Base-by-base conservation (phyloP, 306 rosid species). In the Betula pendula region DNA sequence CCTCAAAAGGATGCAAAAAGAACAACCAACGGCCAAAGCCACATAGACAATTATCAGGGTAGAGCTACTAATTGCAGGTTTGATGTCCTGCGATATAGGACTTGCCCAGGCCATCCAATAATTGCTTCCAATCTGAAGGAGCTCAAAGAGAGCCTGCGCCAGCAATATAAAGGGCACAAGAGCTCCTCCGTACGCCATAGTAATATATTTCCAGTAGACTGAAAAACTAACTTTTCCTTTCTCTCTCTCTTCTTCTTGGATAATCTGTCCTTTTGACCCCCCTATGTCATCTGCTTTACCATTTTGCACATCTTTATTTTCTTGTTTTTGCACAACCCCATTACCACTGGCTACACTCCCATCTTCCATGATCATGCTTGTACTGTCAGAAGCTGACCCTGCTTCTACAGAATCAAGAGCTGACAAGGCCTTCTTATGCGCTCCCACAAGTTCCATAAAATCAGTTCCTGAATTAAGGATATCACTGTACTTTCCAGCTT, bases 31-130 rank as follows among this genome's bases (percentile, higher is more conserved):
- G 0, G 96, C 87, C 85, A 91, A 83, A 76, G 89, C 85, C 73
- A 82, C 90, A 60, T 84, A 94, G 71, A 94, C 90, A 24, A 70
- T 63, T 66, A 91, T 74, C 31, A 91, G 96, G 51, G 65, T 85
- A 73, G 84, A 74, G 70, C 68, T 78, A 60, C 71, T 80, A 70
- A 87, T 81, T 56, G 74, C 38, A 44, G 91, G 78, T 38, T 89
- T 82, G 15, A 45, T 51, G 6, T 86, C 91, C 70, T 53, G 72
- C 15, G 96, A 91, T 60, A 80, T 86, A 47, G 97, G 96, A 84
- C 88, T 84, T 63, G 89, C 96, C 92, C 87, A 86, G 50, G 98
- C 89, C 90, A 91, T 94, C 98, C 98, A 94, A 70, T 88, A 94
- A 82, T 87, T 94, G 88, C 97, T 90, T 56, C 85, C 91, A 59